Evolutionary conservation across 768 basidiomycete species (phyloP), one percentile per base, ranked within the genome.

Genomic region (Dioszegia hungarica): DNA sequence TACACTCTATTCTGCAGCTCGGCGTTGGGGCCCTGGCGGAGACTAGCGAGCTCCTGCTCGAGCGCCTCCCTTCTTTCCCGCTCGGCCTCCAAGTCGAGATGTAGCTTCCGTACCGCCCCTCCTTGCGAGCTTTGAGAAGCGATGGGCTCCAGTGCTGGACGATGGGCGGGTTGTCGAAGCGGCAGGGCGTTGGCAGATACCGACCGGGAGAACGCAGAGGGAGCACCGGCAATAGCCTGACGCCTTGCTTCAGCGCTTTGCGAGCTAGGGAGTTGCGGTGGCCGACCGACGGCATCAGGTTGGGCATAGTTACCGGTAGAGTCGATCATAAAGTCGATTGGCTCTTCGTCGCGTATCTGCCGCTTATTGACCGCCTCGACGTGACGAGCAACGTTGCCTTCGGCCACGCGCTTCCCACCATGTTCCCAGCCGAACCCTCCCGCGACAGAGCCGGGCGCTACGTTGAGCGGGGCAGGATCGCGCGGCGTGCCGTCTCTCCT

Each of bases 371-470:
- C 41, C 28, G 51, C 48, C n/a, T 50, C 41, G 17, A 70, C 49
- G 39, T 65, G 63, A 38, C 68, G 57, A 29, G 64, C 61, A 1
- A 68, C 22, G 38, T 65, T 63, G 10, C 61, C 63, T n/a, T 63
- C 60, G 2, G 64, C 55, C 2, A 56, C 57, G 28, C 64, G 41
- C 44, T 71, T 71, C 2, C 69, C 69, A 11, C 64, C 64, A 50
- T 61, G 28, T 46, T 66, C 66, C 66, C 66, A 71, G 19, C 69
- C 69, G 31, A 71, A 71, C 24, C 64, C 70, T 15, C 55, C 45
- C 11, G 41, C 50, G 4, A 37, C 45, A 4, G 52, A 50, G 14
- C 67, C 37, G 11, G 70, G 70, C 46, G 63, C 60, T 12, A 64
- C 64, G 36, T 72, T 72, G 24, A 72, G 29, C 5, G 70, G 67